Evolutionary conservation across 1,284 basidiomycete genomes (phyloP).

Genomic region (Heterobasidion occidentale): DNA sequence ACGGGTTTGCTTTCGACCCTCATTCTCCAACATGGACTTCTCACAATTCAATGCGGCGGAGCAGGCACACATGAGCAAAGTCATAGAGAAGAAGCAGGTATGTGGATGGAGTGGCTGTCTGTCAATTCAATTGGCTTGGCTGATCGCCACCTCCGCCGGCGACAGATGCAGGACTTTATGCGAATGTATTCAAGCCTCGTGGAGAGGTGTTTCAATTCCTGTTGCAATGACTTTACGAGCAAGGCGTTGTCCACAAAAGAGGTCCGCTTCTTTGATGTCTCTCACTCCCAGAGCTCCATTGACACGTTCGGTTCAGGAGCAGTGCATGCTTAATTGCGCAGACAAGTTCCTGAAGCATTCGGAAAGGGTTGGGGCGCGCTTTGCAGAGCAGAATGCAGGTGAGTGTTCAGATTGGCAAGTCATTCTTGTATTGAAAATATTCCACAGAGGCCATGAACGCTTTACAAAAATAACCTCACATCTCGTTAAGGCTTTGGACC

Average conservation of each 20-base stretch:
- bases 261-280: slow-evolving; percentile 35
- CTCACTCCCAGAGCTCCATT: too few species aligned
- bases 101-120: slow-evolving; percentile 12
- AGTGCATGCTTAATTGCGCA: slow-evolving; percentile 65
- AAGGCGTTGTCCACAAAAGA: slow-evolving; percentile 92
- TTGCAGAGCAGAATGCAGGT: slow-evolving; percentile 89
- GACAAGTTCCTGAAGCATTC: slow-evolving; percentile 99
- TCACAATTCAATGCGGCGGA: slow-evolving; percentile 79
- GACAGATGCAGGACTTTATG: slow-evolving; percentile 97
- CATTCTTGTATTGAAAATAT: not conserved
- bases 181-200: slow-evolving; percentile 93
- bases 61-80: slow-evolving; percentile 83
- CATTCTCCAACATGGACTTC: slow-evolving; percentile 64
- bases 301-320: slow-evolving; percentile 36
- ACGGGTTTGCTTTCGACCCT: not conserved
- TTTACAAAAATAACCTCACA: slow-evolving; percentile 1
- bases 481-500: not conserved
- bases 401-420: slow-evolving; percentile 18
- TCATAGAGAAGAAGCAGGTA: slow-evolving; percentile 94
- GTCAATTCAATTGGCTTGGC: not conserved
- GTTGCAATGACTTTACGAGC: slow-evolving; percentile 95
- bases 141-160: not conserved
- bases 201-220: slow-evolving; percentile 92
- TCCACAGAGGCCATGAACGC: slow-evolving; percentile 24
- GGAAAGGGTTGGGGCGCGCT: slow-evolving; percentile 88